Conservation (phyloP, 108 stramenopile species). For the Nitzschia sp. region DNA sequence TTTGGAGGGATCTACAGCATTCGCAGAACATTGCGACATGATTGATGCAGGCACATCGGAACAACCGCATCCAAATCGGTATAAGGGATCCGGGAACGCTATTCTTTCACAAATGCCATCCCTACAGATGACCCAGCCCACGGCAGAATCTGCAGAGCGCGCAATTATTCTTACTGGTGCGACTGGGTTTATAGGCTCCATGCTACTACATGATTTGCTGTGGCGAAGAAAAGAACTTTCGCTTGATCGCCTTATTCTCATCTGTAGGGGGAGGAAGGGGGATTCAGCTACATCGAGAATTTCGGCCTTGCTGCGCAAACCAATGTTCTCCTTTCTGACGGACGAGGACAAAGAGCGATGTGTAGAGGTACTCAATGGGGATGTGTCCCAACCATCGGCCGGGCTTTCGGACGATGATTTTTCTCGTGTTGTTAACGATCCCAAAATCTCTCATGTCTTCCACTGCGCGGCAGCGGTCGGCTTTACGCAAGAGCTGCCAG, state of each 20-base stretch:
- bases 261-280: slow-evolving; percentile 64
- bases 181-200: slow-evolving; percentile 86
- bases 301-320: slow-evolving; percentile 39
- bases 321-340: slow-evolving; percentile 69
- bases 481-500: slow-evolving; percentile 73
- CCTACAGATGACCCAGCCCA: background rate
- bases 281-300: slow-evolving; percentile 56
- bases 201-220: slow-evolving; percentile 74
- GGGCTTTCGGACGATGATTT: slow-evolving; percentile 51
- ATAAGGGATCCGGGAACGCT: background rate
- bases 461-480: slow-evolving; percentile 88
- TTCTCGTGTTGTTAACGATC: slow-evolving; percentile 27
- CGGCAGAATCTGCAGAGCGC: background rate
- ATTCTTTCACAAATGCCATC: slow-evolving; percentile 10
- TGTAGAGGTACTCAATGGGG: slow-evolving; percentile 70
- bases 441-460: slow-evolving; percentile 69
- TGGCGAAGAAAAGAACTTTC: slow-evolving; percentile 50
- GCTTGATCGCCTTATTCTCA: slow-evolving; percentile 46
- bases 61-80: background rate
- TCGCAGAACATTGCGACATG: slow-evolving; percentile 34
- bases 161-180: slow-evolving; percentile 80
- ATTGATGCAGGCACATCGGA: slow-evolving; percentile 20
- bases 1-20: slow-evolving; percentile 28
- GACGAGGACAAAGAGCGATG: slow-evolving; percentile 51
- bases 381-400: slow-evolving; percentile 58